These are phyloP conservation scores for Podospora appendiculata DNA, from an alignment of 495 filamentous ascomycete genomes.

Conservation along the genomic window DNA sequence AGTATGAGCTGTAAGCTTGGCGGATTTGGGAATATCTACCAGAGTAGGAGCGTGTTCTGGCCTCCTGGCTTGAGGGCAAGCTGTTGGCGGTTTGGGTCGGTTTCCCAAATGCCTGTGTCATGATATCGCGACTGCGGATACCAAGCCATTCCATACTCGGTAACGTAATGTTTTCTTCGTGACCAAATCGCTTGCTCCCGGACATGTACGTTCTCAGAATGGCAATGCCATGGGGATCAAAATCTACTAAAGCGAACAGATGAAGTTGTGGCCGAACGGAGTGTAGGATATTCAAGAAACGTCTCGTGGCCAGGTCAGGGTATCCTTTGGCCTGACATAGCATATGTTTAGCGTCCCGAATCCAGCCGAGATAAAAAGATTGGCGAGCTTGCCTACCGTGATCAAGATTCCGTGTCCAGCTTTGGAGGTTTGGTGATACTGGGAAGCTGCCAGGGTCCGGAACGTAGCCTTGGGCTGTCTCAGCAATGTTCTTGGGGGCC, in stretches of 20 bases:
- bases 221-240: constrained; percentile 77
- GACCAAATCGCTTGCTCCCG: constrained; percentile 64
- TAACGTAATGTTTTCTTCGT: constrained; percentile 55
- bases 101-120: too few relatives aligned
- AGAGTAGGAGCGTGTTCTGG: neutral
- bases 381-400: constrained; percentile 13
- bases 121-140: constrained; percentile 53
- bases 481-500: constrained; percentile 1
- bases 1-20: constrained; percentile 2
- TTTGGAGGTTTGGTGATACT: constrained; percentile 9
- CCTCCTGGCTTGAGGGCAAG: constrained; percentile 13
- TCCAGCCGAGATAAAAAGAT: neutral
- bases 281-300: constrained; percentile 51
- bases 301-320: constrained; percentile 74
- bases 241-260: constrained; percentile 70
- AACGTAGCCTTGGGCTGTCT: constrained; percentile 61
- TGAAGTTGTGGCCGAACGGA: constrained; percentile 27
- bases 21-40: neutral
- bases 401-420: constrained; percentile 23
- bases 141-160: constrained; percentile 68
- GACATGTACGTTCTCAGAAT: constrained; percentile 85
- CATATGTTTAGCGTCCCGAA: too few relatives aligned
- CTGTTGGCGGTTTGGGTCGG: constrained; percentile 3
- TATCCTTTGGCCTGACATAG: constrained; percentile 89
- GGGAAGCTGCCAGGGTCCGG: constrained; percentile 34